Percentiles rank a stretch among this genome's conserved stretches.
phyloP scores from a whole-genome alignment of 495 filamentous ascomycete species.

The Apodospora peruviana region DNA sequence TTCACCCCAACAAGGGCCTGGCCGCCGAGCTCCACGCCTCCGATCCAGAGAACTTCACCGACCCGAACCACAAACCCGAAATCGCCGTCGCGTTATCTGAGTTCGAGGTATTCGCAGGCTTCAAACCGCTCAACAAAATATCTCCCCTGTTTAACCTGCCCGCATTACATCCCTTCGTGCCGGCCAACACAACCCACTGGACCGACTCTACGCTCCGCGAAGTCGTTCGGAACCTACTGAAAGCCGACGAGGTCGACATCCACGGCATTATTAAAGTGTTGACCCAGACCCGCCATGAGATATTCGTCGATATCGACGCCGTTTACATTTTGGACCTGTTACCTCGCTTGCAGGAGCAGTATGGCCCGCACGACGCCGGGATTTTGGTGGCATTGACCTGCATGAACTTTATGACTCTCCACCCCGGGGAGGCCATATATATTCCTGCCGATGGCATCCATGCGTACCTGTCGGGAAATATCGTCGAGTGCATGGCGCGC shows the following conservation, averaged over 20 bases:
- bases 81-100: conserved; percentile 71
- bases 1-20: conserved; percentile 67
- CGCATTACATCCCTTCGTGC: conserved; percentile 45
- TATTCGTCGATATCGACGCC: conserved; percentile 36
- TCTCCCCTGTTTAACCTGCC: conserved; percentile 51
- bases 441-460: conserved; percentile 77
- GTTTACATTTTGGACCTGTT: conserved; percentile 62
- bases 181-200: conserved; percentile 35
- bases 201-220: conserved; percentile 56
- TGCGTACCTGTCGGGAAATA: conserved; percentile 71
- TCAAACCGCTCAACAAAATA: conserved; percentile 61
- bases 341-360: conserved; percentile 59
- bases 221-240: conserved; percentile 53
- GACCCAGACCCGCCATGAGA: conserved; percentile 30
- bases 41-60: conserved; percentile 61
- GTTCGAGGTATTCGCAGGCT: conserved; percentile 76
- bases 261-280: conserved; percentile 46
- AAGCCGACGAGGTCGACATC: conserved; percentile 47
- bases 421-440: conserved; percentile 62
- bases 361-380: conserved; percentile 54
- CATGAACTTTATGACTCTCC: conserved; percentile 69
- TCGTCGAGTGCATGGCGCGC: conserved; percentile 82
- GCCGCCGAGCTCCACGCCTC: conserved; percentile 55
- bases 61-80: conserved; percentile 78
- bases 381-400: conserved; percentile 59